Evolutionary conservation across 495 filamentous ascomycete genomes (phyloP), one percentile per base, ranked within the genome.

Genomic region (Ascobolus immersus): DNA sequence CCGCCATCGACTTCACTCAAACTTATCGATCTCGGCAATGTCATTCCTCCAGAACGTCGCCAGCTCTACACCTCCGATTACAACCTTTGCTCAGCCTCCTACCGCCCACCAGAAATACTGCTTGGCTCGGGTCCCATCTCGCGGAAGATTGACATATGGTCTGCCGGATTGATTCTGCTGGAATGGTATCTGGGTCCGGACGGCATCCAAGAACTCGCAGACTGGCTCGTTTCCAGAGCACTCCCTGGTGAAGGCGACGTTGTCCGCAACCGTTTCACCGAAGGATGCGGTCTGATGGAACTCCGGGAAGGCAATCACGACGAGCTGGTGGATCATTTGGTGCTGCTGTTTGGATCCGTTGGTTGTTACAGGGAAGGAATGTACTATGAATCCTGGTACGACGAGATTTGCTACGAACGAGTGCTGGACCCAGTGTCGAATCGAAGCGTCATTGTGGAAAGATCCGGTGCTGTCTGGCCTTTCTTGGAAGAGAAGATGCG

Each of bases 21-120:
- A 20, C 33, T 49, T 8, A 49, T 49, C 18, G 46, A 49, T 33
- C 25, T 49, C 12, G 43, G 42, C 17, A 49, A 49, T 28, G 43
- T 39, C 3, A 45, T 49, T 21, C 24, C 33, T 9, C 34, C 27
- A 3, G 42, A 49, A 8, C 38, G 37, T 15, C 34, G 44, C 4
- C 37, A 24, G 10, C 34, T 23, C 14, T 43, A 47, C 30, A 34
- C 37, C 5, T 36, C 47, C 9, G 45, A 48, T 24, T 48, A 39
- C 32, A 24, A 35, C 9, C 33, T 49, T 11, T 41, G 45, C 32
- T 45, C 37, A 4, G 38, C 46, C 15, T 45, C 41, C 9, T 49
- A 49, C 27, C 41, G 46, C 10, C 42, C 46, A 5, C 46, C 46
- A 1, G 46, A 49, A 35, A 42, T 49, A 25, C 33, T 49, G 21